Evolutionary conservation across 345 rosid species (phyloP).

Genomic region (Gossypium anomalum): DNA sequence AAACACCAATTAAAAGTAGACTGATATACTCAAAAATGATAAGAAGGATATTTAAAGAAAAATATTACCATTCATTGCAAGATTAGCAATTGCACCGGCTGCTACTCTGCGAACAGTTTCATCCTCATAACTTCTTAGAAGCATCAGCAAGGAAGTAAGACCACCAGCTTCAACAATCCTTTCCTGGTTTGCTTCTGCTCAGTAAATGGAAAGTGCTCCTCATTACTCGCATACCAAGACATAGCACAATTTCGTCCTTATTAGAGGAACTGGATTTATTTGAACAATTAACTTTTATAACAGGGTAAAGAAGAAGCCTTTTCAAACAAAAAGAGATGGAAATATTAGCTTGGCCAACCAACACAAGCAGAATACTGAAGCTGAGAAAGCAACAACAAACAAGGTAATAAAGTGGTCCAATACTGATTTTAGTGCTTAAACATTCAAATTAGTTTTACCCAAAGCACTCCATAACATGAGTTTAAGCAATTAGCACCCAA

Average conservation of each 20-base stretch:
- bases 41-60: slow-evolving; percentile 6
- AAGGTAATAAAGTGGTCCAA: neutral
- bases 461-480: neutral
- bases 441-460: neutral
- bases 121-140: slow-evolving; percentile 83
- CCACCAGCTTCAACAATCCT: slow-evolving; percentile 98
- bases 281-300: neutral
- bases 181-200: slow-evolving; percentile 88
- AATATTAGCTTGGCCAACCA: neutral
- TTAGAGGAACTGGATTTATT: slow-evolving; percentile 4
- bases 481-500: neutral
- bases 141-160: slow-evolving; percentile 79
- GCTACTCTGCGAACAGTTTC: slow-evolving; percentile 94
- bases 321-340: neutral
- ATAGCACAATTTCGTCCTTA: neutral
- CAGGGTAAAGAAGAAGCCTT: neutral
- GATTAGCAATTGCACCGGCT: slow-evolving; percentile 98
- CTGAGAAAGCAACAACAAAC: slow-evolving; percentile 5
- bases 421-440: neutral
- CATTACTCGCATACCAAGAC: slow-evolving; percentile 5
- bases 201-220: slow-evolving; percentile 4
- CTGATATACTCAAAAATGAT: neutral
- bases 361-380: neutral
- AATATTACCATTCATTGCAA: slow-evolving; percentile 89
- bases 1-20: neutral